Conservation (phyloP, 2,329 filamentous ascomycete species). For the Aspergillus nomiae region DNA sequence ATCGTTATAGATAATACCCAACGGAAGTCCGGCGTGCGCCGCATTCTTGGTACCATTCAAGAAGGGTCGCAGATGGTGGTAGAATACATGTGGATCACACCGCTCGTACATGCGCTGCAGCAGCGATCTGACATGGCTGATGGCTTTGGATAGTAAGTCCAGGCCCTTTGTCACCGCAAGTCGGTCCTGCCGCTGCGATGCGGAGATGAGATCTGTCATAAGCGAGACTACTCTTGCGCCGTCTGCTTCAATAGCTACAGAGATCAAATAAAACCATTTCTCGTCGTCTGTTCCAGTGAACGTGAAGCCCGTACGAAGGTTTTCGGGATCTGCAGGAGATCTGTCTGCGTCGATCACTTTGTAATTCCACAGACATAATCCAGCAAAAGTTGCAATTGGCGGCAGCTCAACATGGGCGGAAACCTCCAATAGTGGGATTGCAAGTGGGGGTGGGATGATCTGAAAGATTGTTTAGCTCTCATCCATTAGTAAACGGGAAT, state of each 20-base stretch:
- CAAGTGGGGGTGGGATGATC: slow-evolving; percentile 24
- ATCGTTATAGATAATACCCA: slow-evolving; percentile 37
- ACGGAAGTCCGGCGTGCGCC: slow-evolving; percentile 47
- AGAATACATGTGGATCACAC: slow-evolving; percentile 48
- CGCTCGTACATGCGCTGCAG: slow-evolving; percentile 51
- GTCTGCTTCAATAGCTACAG: slow-evolving; percentile 50
- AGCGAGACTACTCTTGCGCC: slow-evolving; percentile 45
- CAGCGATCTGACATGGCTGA: slow-evolving; percentile 40
- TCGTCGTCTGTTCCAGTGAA: slow-evolving; percentile 31
- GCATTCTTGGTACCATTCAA: slow-evolving; percentile 52
- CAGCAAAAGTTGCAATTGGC: slow-evolving; percentile 30
- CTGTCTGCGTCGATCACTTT: background rate
- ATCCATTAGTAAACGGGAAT: too few relatives aligned
- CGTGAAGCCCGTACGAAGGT: slow-evolving; percentile 21
- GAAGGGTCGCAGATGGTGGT: slow-evolving; percentile 49
- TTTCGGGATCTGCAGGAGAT: slow-evolving; percentile 19
- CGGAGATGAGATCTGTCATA: slow-evolving; percentile 46
- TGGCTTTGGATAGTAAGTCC: slow-evolving; percentile 28
- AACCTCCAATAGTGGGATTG: slow-evolving; percentile 26
- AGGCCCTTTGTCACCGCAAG: slow-evolving; percentile 37
- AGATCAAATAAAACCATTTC: slow-evolving; percentile 49
- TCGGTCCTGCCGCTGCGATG: slow-evolving; percentile 31
- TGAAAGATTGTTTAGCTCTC: too few relatives aligned
- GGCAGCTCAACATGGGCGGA: slow-evolving; percentile 25
- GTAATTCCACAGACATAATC: slow-evolving; percentile 30